These are phyloP conservation scores for Carex pumila DNA, from an alignment of 176 grass and related monocot species.

Conservation along the genomic window DNA sequence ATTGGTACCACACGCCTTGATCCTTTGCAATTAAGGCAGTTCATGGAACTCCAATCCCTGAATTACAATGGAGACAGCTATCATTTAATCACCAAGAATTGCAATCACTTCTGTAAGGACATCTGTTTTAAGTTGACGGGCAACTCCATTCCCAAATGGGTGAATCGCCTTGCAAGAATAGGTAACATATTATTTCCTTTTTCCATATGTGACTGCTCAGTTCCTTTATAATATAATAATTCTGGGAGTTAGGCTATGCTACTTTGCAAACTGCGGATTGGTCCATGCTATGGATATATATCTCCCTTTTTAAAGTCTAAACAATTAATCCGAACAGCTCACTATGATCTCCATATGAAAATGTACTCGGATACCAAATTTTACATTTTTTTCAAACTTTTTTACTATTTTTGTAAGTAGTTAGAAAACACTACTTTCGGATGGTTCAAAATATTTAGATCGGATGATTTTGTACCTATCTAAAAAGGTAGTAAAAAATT, in stretches of 20 bases:
- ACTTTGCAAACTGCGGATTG: too few relatives aligned
- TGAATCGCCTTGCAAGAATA: conserved; percentile 90
- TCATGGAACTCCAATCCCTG: conserved; percentile 85
- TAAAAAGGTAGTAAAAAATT: too few relatives aligned
- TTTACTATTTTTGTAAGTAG: too few relatives aligned
- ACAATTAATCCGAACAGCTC: too few relatives aligned
- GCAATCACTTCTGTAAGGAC: conserved; percentile 97
- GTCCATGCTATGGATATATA: too few relatives aligned
- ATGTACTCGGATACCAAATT: too few relatives aligned
- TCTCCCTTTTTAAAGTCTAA: too few relatives aligned
- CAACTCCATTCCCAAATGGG: conserved; percentile 79
- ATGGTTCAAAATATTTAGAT: too few relatives aligned
- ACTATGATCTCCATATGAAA: too few relatives aligned
- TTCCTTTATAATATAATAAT: not conserved
- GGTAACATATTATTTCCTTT: conserved; percentile 30
- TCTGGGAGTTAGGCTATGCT: not conserved
- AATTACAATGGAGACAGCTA: conserved; percentile 93
- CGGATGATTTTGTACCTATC: too few relatives aligned
- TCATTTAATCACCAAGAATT: conserved; percentile 94
- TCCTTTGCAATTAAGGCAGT: conserved; percentile 68
- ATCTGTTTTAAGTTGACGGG: conserved; percentile 87
- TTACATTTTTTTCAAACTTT: too few relatives aligned
- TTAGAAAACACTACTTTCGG: too few relatives aligned
- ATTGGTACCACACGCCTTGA: conserved; percentile 87
- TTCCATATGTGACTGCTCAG: not conserved